Conservation (phyloP, 257 asterid species). For the Datura wrightii region DNA sequence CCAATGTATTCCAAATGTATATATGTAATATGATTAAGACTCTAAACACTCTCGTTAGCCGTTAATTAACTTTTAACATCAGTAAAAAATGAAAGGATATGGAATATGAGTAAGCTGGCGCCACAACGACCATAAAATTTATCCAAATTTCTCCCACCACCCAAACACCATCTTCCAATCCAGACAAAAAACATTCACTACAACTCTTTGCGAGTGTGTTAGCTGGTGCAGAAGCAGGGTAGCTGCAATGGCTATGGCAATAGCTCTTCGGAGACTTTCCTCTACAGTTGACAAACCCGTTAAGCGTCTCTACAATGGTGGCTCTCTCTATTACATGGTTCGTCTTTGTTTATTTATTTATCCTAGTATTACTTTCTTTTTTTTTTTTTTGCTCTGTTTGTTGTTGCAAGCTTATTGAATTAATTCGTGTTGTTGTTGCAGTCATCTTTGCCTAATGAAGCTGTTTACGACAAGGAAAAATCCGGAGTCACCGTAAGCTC, state of each 20-base stretch:
- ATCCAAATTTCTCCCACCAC: slow-evolving; percentile 63
- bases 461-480: slow-evolving; percentile 81
- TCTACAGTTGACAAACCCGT: slow-evolving; percentile 68
- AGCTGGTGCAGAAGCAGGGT: slow-evolving; percentile 26
- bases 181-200: slow-evolving; percentile 12
- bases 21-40: not conserved
- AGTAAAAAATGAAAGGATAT: not conserved
- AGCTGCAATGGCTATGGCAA: slow-evolving; percentile 75
- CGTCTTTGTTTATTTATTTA: not conserved
- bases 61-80: not conserved
- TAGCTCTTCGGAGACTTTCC: slow-evolving; percentile 80
- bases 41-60: not conserved
- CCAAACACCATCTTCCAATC: slow-evolving; percentile 46
- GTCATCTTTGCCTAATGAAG: slow-evolving; percentile 81
- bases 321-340: slow-evolving; percentile 79
- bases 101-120: slow-evolving; percentile 24
- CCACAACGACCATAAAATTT: slow-evolving; percentile 50
- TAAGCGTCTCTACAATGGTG: slow-evolving; percentile 59
- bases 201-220: slow-evolving; percentile 4
- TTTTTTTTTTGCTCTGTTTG: not conserved
- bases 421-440: slow-evolving; percentile 34
- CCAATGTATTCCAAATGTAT: not conserved
- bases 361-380: not conserved
- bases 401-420: slow-evolving; percentile 18
- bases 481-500: slow-evolving; percentile 69